Evolutionary conservation across 148 eudicot species (phyloP).

Genomic region (Chenopodium berlandieri): DNA sequence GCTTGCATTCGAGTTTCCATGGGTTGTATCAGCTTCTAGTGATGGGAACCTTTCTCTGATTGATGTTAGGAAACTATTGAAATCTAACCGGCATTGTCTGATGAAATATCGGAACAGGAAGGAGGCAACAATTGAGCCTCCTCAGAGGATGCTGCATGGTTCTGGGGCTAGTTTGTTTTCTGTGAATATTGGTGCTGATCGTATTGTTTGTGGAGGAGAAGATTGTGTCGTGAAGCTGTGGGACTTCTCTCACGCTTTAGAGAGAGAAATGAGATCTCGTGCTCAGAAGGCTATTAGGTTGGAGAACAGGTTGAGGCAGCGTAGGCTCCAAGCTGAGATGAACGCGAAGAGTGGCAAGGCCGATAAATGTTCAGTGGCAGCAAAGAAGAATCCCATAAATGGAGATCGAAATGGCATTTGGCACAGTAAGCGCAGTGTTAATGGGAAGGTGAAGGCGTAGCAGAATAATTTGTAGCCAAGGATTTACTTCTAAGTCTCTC

Average conservation of each 20-base stretch:
- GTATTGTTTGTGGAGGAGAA: slow-evolving; percentile 90
- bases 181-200: slow-evolving; percentile 77
- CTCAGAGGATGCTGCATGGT: slow-evolving; percentile 92
- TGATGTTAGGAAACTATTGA: slow-evolving; percentile 80
- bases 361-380: slow-evolving; percentile 69
- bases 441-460: slow-evolving; percentile 77
- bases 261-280: slow-evolving; percentile 56
- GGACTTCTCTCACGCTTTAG: slow-evolving; percentile 93
- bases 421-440: slow-evolving; percentile 61
- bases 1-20: slow-evolving; percentile 94
- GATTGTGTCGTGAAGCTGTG: slow-evolving; percentile 78
- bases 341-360: slow-evolving; percentile 44
- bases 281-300: slow-evolving; percentile 59
- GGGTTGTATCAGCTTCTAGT: slow-evolving; percentile 91
- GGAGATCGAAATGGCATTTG: slow-evolving; percentile 61
- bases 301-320: slow-evolving; percentile 88
- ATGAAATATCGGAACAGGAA: slow-evolving; percentile 30
- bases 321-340: slow-evolving; percentile 69
- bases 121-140: slow-evolving; percentile 58
- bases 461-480: neutral
- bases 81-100: slow-evolving; percentile 39
- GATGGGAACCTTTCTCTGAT: slow-evolving; percentile 83
- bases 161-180: slow-evolving; percentile 70
- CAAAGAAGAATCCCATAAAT: slow-evolving; percentile 63
- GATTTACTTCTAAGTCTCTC: slow-evolving; percentile 13